Percentiles rank a stretch among this genome's conserved stretches.
Conservation (phyloP, 495 filamentous ascomycete genomes). For the Hypoxylon lienhwacheense region DNA sequence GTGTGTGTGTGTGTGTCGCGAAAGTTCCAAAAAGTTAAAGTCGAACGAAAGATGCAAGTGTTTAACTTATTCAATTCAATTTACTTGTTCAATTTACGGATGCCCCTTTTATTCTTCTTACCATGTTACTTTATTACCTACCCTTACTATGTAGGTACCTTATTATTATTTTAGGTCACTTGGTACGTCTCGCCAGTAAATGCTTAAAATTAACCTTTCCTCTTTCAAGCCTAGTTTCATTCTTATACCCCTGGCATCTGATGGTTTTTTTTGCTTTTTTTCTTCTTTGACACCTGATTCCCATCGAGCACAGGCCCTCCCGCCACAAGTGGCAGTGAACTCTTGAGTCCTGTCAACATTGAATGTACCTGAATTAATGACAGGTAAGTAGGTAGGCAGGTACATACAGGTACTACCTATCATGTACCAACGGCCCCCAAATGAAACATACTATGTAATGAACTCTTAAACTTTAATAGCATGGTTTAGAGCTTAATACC, state of each 20-base stretch:
- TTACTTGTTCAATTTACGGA: slow-evolving; percentile 21
- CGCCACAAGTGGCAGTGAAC: slow-evolving; percentile 31
- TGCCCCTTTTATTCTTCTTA: slow-evolving; percentile 31
- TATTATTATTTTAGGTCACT: slow-evolving; percentile 30
- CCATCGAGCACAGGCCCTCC: not conserved
- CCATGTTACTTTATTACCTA: too few relatives aligned
- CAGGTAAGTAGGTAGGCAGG: not conserved
- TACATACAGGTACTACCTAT: too few relatives aligned
- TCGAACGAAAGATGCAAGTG: slow-evolving; percentile 25
- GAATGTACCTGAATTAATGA: too few relatives aligned
- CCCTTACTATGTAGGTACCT: too few relatives aligned
- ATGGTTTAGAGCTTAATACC: too few relatives aligned
- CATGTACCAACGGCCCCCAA: too few relatives aligned
- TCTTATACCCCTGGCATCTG: slow-evolving; percentile 20
- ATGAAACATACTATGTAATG: too few relatives aligned
- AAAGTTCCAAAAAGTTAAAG: slow-evolving; percentile 11
- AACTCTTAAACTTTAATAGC: too few relatives aligned
- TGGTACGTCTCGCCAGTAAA: slow-evolving; percentile 25
- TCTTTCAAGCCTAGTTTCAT: not conserved
- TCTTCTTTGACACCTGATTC: not conserved
- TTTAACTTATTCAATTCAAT: too few relatives aligned
- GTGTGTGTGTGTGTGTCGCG: slow-evolving; percentile 4
- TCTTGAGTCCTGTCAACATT: too few relatives aligned
- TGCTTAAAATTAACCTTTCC: slow-evolving; percentile 24
- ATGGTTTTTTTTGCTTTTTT: slow-evolving; percentile 17